Conservation (phyloP, 108 stramenopile species). For the Nitzschia sp. region DNA sequence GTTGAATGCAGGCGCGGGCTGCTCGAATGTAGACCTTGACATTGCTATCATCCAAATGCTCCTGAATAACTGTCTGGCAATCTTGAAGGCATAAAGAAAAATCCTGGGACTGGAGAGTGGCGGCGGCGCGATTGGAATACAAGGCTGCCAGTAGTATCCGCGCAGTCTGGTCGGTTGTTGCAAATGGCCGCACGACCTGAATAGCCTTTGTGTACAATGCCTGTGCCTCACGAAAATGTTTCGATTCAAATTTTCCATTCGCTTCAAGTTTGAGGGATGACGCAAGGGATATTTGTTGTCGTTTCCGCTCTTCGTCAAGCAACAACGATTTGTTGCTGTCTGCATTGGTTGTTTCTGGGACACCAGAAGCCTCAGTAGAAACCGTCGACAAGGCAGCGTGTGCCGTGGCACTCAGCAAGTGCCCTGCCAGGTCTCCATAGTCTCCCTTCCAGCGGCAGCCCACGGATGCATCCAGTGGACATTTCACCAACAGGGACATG, state of each 20-base stretch:
- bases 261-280: constrained; percentile 53
- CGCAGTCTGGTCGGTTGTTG: background rate
- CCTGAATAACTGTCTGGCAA: constrained; percentile 36
- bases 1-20: constrained; percentile 29
- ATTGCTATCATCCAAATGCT: constrained; percentile 27
- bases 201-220: constrained; percentile 54
- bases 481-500: constrained; percentile 27
- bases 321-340: background rate
- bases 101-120: constrained; percentile 42
- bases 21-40: constrained; percentile 60
- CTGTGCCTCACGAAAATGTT: constrained; percentile 40
- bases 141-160: constrained; percentile 25
- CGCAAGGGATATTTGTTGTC: constrained; percentile 22
- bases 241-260: constrained; percentile 41
- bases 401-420: constrained; percentile 39
- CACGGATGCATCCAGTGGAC: constrained; percentile 27
- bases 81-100: constrained; percentile 39
- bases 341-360: constrained; percentile 6
- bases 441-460: constrained; percentile 58
- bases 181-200: background rate
- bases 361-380: too few species aligned
- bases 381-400: too few species aligned
- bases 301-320: background rate
- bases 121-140: constrained; percentile 56
- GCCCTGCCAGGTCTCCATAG: constrained; percentile 52